These are phyloP conservation scores for Cavenderia fasciculata DNA, from an alignment of 78 protist genomes.

Conservation along the genomic window DNA sequence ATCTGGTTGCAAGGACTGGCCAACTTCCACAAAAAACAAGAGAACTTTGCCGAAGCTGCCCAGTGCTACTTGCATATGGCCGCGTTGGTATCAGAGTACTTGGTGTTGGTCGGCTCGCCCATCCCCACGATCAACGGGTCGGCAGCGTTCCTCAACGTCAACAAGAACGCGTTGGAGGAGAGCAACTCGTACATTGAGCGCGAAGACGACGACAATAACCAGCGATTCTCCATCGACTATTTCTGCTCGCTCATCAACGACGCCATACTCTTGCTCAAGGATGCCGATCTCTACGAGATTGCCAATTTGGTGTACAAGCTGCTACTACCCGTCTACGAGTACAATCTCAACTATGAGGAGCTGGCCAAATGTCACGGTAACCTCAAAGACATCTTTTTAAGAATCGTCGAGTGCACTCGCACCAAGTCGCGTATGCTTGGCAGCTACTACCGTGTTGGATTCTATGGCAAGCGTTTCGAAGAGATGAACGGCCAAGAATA, in stretches of 20 bases:
- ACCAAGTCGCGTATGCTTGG: constrained; percentile 74
- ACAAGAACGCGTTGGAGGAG: constrained; percentile 59
- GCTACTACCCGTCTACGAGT: constrained; percentile 40
- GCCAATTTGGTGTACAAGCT: constrained; percentile 57
- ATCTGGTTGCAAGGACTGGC: constrained; percentile 71
- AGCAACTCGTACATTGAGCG: constrained; percentile 42
- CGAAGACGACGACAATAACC: constrained; percentile 60
- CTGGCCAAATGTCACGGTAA: constrained; percentile 67
- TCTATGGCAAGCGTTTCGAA: constrained; percentile 66
- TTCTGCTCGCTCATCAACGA: constrained; percentile 16
- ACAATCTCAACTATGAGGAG: constrained; percentile 45
- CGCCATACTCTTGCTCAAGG: constrained; percentile 33
- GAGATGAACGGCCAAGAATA: constrained; percentile 65
- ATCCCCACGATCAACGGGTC: constrained; percentile 46
- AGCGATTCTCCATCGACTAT: constrained; percentile 23
- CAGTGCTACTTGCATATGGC: constrained; percentile 73
- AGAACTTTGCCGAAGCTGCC: constrained; percentile 69
- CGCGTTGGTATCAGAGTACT: constrained; percentile 60
- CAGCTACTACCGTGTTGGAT: constrained; percentile 74
- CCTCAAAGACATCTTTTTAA: constrained; percentile 51
- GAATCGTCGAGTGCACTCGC: constrained; percentile 48
- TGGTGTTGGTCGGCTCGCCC: constrained; percentile 30
- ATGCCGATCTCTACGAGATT: constrained; percentile 46
- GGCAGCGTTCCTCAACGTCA: constrained; percentile 4
- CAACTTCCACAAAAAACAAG: constrained; percentile 50